Evolutionary conservation across 306 rosid genomes (phyloP), one percentile per base, ranked within the genome.

Genomic region (Medicago arabica): DNA sequence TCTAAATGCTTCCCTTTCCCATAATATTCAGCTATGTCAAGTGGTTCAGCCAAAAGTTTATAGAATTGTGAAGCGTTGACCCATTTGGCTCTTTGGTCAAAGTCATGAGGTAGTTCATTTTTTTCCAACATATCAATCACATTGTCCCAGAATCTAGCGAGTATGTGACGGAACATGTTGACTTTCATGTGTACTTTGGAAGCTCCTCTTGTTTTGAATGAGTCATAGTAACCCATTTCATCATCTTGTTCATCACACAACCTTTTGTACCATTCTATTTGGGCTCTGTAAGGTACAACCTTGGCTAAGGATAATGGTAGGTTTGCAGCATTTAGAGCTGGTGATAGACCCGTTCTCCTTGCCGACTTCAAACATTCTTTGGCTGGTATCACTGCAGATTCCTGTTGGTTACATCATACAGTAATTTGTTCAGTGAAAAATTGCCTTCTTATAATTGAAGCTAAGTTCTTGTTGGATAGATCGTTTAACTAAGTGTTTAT

Each of bases 11-110:
- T 68, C 10, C 81, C 86, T 0, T 61, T 75, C 23, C 89, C 43
- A 19, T 95, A 92, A 28, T 92, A 92, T 4, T 90, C 96, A 0
- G 97, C 98, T 63, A 95, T 92, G 13, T 95, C 98, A 16, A 95
- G 72, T 58, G 98, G 98, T 85, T 95, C 97, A 15, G 89, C 95
- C 67, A 92, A 78, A 11, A 92, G 90, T 62, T 85, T 86, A 71
- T 89, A 92, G 79, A 17, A 95, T 0, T 90, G 95, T 46, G 92
- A 89, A 80, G 85, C 40, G 3, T 80, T 73, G 53, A 89, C 77
- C 97, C 97, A 92, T 85, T 92, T 92, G 15, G 66, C 68, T 62
- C 86, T 49, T 68, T 47, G 72, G 57, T 84, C 79, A 61, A 95
- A 92, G 75, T 92, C 89, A 6, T 73, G 76, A 57, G 97, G 97